Evolutionary conservation across 2,329 filamentous ascomycete species (phyloP).

Genomic region (Cordyceps farinosa): DNA sequence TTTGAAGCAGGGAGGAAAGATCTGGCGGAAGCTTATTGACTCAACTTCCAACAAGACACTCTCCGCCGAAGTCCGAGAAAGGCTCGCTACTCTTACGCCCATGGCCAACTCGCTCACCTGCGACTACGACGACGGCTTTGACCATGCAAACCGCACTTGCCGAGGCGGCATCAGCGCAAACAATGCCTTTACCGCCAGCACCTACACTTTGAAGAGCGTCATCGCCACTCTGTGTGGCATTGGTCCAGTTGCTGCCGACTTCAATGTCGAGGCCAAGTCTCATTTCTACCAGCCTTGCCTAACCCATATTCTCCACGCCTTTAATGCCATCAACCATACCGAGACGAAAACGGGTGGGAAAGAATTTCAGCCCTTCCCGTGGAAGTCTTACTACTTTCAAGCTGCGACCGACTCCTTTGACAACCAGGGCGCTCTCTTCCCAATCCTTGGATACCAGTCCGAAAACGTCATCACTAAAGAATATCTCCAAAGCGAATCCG

Average conservation of each 20-base stretch:
- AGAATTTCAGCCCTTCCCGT: conserved; percentile 27
- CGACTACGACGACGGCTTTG: conserved; percentile 32
- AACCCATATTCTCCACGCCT: conserved; percentile 36
- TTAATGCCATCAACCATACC: conserved; percentile 25
- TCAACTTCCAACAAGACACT: conserved; percentile 32
- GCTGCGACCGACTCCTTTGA: conserved; percentile 34
- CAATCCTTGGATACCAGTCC: conserved; percentile 29
- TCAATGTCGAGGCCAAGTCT: conserved; percentile 39
- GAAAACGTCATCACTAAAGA: conserved; percentile 29
- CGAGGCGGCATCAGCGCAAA: conserved; percentile 40
- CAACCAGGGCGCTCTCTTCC: conserved; percentile 31
- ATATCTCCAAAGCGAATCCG: conserved; percentile 28
- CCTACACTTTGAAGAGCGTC: conserved; percentile 45
- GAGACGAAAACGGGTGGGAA: conserved; percentile 15
- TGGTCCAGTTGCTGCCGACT: conserved; percentile 38
- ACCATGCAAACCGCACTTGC: conserved; percentile 20
- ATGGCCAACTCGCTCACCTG: conserved; percentile 34
- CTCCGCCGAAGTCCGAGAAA: conserved; percentile 30
- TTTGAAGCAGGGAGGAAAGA: conserved; percentile 38
- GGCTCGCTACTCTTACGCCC: conserved; percentile 29
- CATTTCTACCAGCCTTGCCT: conserved; percentile 45
- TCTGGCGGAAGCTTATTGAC: conserved; percentile 33
- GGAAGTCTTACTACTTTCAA: conserved; percentile 34
- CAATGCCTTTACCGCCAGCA: conserved; percentile 39
- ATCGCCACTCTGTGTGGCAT: conserved; percentile 40